Evolutionary conservation across 2,329 filamentous ascomycete species (phyloP), one percentile per base, ranked within the genome.

Genomic region (Nemania serpens): DNA sequence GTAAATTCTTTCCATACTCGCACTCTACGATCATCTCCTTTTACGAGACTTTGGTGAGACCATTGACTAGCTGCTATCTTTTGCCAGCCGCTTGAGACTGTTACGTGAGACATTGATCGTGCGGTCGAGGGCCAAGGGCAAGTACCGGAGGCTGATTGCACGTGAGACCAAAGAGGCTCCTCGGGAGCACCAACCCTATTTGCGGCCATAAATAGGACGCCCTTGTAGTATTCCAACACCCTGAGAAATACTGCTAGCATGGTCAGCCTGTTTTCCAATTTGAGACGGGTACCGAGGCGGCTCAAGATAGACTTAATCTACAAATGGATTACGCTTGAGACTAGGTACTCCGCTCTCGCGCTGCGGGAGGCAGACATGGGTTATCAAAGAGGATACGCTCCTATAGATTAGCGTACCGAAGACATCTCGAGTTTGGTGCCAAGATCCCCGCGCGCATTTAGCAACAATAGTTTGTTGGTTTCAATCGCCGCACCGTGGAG

Each of bases 151-250:
- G 15, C 66, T 71, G n/a, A 75, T 66, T 77, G 73, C 18, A 77
- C 75, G 1, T 75, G 70, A 0, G 75, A 77, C 37, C 66, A 65
- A 52, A 77, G 78, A 0, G 77, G 77, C 33, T 77, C 76, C 53
- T 79, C 77, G n/a, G 79, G 73, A 3, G 69, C 65, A 1, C 75
- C 74, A 4, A 78, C 69, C 9, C 75, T 71, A 62, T 79, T 79
- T 5, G 76, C 78, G 0, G 76, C 79, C 6, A 79, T 68, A 61
- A 74, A 76, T 1, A 77, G 65, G 20, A 77, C 71, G 0, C 76
- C 76, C 0, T 62, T 54, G 42, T 75, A 76, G 57, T 76, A 76
- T 52, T 76, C 75, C 1, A 76, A 54, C 0, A 73, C 66, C 9
- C 18, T 15, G 3, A 50, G 46, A 25, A 43, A 48, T 1, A 20